Percentiles rank a stretch among this genome's conserved stretches.
phyloP scores from a whole-genome alignment of 1,139 yeast species.

The Magnusiomyces suaveolens region DNA sequence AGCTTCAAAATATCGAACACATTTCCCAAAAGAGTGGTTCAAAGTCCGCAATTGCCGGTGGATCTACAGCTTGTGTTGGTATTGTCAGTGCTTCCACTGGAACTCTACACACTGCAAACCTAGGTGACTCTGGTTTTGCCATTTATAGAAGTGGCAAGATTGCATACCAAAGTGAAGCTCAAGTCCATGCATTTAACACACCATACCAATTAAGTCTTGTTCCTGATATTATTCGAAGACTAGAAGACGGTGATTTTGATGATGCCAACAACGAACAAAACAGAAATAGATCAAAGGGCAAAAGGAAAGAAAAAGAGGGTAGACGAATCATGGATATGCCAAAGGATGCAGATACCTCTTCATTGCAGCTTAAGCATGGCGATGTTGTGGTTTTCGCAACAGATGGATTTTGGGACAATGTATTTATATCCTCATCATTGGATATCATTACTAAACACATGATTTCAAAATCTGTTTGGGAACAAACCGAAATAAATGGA shows the following conservation, averaged over 20 bases:
- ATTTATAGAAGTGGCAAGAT: conserved; percentile 61
- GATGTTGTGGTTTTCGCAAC: conserved; percentile 82
- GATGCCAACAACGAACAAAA: background rate
- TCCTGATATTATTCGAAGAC: conserved; percentile 51
- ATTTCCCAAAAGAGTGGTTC: background rate
- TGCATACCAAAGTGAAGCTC: conserved; percentile 60
- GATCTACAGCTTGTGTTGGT: conserved; percentile 92
- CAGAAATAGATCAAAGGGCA: conserved; percentile 38
- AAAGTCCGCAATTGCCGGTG: conserved; percentile 65
- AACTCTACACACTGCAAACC: conserved; percentile 55
- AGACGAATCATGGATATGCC: conserved; percentile 51
- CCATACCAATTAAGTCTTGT: conserved; percentile 85
- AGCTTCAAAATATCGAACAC: conserved; percentile 3
- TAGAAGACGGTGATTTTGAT: conserved; percentile 23
- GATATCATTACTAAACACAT: conserved; percentile 30
- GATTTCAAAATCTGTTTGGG: conserved; percentile 17
- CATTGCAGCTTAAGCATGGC: conserved; percentile 37
- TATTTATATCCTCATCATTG: conserved; percentile 64
- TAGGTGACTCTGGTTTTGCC: conserved; percentile 95
- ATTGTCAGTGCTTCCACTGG: conserved; percentile 48
- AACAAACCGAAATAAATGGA: background rate
- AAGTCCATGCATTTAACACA: conserved; percentile 82
- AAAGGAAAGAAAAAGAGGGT: conserved; percentile 40
- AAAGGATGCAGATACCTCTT: conserved; percentile 37
- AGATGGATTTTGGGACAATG: conserved; percentile 89